Percentiles rank a stretch among this genome's conserved stretches.
These are phyloP conservation scores for Eucalyptus pauciflora DNA, from an alignment of 345 rosid species.

Conservation along the genomic window DNA sequence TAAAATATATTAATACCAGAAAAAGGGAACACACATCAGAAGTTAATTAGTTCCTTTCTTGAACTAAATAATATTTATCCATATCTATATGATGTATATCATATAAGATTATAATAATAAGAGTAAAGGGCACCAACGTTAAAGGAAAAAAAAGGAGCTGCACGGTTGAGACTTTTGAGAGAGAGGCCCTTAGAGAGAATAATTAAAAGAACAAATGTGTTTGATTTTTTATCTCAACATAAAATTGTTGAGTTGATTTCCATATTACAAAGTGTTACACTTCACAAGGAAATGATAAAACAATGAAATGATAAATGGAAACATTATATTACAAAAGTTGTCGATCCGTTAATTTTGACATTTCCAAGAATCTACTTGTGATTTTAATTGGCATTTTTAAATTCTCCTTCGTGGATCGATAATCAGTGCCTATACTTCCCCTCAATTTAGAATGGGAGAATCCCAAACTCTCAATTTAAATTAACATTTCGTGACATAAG, in stretches of 20 bases:
- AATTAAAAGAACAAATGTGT: too few relatives aligned
- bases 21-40: not conserved
- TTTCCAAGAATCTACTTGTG: not conserved
- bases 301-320: not conserved
- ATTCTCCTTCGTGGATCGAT: accelerated
- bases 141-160: not conserved
- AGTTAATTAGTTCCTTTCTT: not conserved
- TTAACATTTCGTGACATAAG: not conserved
- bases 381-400: too few relatives aligned
- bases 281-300: not conserved
- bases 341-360: too few relatives aligned
- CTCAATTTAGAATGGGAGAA: not conserved
- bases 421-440: not conserved
- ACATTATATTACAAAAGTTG: not conserved
- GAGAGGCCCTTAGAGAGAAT: not conserved
- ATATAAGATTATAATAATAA: too few relatives aligned
- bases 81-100: not conserved
- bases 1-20: not conserved
- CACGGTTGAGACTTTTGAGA: not conserved
- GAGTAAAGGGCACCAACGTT: not conserved
- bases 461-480: not conserved
- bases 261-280: not conserved
- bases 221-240: not conserved
- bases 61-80: not conserved
- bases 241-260: not conserved